A percentile compares a stretch with the other conserved stretches of the same genome.
Conservation (phyloP, 1,139 yeast genomes). For the Blastobotrys buckinghamii region DNA sequence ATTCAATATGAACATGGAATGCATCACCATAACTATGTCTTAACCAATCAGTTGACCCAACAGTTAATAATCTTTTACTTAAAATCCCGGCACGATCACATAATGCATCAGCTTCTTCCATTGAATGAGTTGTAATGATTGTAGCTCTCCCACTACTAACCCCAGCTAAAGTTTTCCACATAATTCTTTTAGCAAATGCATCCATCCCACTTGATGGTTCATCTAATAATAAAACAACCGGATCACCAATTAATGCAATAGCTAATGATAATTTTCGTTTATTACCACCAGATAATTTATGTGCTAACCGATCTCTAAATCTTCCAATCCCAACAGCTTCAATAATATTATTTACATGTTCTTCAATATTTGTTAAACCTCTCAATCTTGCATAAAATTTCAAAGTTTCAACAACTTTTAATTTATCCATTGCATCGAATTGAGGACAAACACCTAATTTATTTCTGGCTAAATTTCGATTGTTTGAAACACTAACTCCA, state of each 20-base stretch:
- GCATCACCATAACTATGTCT: conserved; percentile 28
- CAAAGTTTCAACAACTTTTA: conserved; percentile 33
- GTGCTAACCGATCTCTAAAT: conserved; percentile 31
- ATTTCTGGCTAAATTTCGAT: conserved; percentile 30
- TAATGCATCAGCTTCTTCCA: conserved; percentile 38
- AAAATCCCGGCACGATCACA: conserved; percentile 36
- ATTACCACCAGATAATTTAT: conserved; percentile 88
- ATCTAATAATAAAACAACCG: conserved; percentile 82
- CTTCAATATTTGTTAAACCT: conserved; percentile 63
- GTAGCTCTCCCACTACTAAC: conserved; percentile 32
- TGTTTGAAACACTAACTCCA: conserved; percentile 26
- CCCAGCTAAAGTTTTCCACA: conserved; percentile 34
- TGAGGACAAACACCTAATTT: conserved; percentile 37
- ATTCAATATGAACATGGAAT: conserved; percentile 30
- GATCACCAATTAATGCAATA: conserved; percentile 93
- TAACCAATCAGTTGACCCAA: conserved; percentile 30
- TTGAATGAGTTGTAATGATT: conserved; percentile 35
- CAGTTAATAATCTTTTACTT: conserved; percentile 30
- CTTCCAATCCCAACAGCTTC: conserved; percentile 34
- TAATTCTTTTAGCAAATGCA: conserved; percentile 47
- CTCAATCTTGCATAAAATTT: conserved; percentile 32
- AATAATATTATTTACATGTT: conserved; percentile 63
- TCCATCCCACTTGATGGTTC: conserved; percentile 93
- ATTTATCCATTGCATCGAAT: conserved; percentile 36
- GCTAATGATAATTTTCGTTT: conserved; percentile 95